Evolutionary conservation across 2,329 filamentous ascomycete genomes (phyloP), one percentile per base, ranked within the genome.

Genomic region (Akanthomyces lecanii): DNA sequence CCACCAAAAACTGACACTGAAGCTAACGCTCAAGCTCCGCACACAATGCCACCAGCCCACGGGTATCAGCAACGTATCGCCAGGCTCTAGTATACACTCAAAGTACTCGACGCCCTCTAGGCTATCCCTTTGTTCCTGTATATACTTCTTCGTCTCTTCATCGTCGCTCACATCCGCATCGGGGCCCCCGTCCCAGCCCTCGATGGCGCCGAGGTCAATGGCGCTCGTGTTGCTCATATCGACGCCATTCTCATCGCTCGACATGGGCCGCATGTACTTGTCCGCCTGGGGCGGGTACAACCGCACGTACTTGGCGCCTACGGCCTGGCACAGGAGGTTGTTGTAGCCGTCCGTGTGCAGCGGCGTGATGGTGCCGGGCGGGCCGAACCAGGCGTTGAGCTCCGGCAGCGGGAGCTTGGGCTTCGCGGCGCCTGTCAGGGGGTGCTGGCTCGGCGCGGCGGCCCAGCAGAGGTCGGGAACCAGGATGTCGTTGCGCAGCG

Each of bases 11-110:
- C 92, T 97, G 14, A 98, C 92, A 68, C 93, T 97, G 71, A 96
- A 93, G 71, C 94, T 97, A 23, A 91, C 85, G 63, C 86, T 92
- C 70, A 98, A 73, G 56, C 92, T 92, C 64, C 90, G 82, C 4
- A 98, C 91, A 75, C 97, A 98, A 79, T 99, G 95, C 95, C 95
- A 99, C 94, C 95, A 99, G 0, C 94, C 95, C 5, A 91, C 82
- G 0, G 95, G 95, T 60, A 99, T 91, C 72, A 97, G 95, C 60
- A 99, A 73, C 66, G 87, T 89, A 60, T 99, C 92, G 0, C 94
- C 95, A 0, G 90, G 89, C 36, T 83, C 85, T 6, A 99, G 77
- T 1, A 98, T 82, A 62, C 88, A 88, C 71, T 99, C 95, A 40
- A 90, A 76, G 71, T 44, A 61, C 61, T 83, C 78, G 1, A 90